Base-by-base conservation (phyloP, 2,329 filamentous ascomycete species). In the Penicillium hesseltinei region DNA sequence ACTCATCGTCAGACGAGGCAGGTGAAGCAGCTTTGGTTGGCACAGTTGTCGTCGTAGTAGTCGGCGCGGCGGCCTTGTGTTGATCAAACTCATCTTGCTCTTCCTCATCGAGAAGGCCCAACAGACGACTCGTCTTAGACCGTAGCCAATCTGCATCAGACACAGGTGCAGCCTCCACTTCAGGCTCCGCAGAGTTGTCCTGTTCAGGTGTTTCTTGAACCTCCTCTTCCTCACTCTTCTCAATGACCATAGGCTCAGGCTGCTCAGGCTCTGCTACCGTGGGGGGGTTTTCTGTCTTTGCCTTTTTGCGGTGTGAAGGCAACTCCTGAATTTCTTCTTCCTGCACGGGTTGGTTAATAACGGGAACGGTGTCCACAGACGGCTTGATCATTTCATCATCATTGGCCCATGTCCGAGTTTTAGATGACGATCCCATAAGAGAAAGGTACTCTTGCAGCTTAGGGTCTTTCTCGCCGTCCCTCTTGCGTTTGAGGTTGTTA, bases 131-230 rank as follows among this genome's bases (percentile, higher is more conserved):
- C 15, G 92, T 97, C 65, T 90, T 86, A 61, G 90, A 93, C 57
- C 93, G 87, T 65, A 97, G 81, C 94, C 94, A 99, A 74, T 97
- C 92, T 59, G 88, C 86, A 75, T 97, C 92, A 23, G 88, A 88
- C 45, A 77, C 71, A 33, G 73, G 73, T 35, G 70, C 70, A 25
- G 72, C 68, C 48, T 70, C 68, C 23, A 64, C 70, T 55, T 65
- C 67, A 57, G 59, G 43, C 27, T 66, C 63, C 43, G 68, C 61
- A 29, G 58, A 51, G 10, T 60, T 58, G 27, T 66, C 61, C 23
- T 66, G 56, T 29, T 59, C 62, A 21, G 29, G 36, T 11, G 57
- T 51, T 35, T 65, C 51, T 38, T 63, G 59, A 50, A 51, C 56
- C 17, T 67, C 65, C 7, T 59, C 49, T 31, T 59, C 58, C 11